A percentile compares a stretch with the other conserved stretches of the same genome.
Conservation (phyloP, 2,329 filamentous ascomycete species). For the Aureobasidium subglaciale region DNA sequence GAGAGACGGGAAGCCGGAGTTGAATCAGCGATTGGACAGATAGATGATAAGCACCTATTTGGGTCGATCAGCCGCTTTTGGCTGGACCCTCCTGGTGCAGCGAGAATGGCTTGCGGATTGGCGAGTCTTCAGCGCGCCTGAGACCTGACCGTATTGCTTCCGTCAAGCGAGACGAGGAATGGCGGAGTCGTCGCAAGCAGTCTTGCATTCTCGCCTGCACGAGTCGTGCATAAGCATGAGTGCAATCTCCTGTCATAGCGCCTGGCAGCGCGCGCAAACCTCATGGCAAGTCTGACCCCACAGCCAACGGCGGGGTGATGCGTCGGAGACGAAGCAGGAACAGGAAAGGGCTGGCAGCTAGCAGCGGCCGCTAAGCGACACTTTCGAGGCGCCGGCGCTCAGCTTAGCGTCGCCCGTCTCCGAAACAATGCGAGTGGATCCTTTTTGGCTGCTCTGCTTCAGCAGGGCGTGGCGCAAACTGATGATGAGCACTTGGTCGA, state of each 20-base stretch:
- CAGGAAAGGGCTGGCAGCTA: neutral
- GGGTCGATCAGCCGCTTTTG: conserved; percentile 10
- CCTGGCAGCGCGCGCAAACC: conserved; percentile 11
- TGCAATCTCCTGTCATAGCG: conserved; percentile 6
- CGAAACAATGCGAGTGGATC: conserved; percentile 13
- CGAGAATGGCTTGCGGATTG: neutral
- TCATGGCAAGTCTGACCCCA: conserved; percentile 14
- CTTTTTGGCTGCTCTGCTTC: conserved; percentile 1
- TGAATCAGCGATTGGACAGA: conserved; percentile 5
- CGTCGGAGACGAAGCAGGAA: conserved; percentile 14
- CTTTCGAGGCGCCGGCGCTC: conserved; percentile 11
- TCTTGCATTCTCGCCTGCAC: conserved; percentile 3
- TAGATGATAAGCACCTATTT: conserved; percentile 6
- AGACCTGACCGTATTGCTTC: neutral
- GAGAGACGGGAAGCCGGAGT: neutral
- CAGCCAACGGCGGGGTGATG: conserved; percentile 11
- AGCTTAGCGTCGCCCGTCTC: conserved; percentile 9
- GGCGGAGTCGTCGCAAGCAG: neutral
- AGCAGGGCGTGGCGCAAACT: conserved; percentile 11
- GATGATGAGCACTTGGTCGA: neutral
- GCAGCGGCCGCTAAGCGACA: conserved; percentile 13
- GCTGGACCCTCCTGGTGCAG: conserved; percentile 7
- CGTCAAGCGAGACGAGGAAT: conserved; percentile 1
- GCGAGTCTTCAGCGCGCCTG: neutral
- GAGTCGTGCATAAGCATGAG: conserved; percentile 10